These are phyloP conservation scores for Pterocarpus macrocarpus DNA, from an alignment of 306 rosid genomes.

Conservation along the genomic window DNA sequence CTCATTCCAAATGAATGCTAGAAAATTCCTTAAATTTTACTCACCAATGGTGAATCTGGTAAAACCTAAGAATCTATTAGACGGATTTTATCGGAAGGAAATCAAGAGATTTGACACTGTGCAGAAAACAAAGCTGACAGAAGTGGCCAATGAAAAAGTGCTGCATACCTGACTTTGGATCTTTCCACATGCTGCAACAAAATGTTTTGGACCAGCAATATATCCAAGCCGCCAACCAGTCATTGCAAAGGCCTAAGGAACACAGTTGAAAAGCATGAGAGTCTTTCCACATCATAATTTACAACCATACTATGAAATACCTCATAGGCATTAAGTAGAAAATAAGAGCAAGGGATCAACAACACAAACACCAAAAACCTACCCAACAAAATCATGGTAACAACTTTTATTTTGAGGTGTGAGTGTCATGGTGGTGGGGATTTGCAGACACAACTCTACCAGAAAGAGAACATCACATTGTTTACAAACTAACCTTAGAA, in stretches of 20 bases:
- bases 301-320: constrained; percentile 11
- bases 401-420: background rate
- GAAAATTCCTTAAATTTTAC: constrained; percentile 9
- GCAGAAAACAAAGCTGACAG: constrained; percentile 12
- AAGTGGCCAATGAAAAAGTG: constrained; percentile 25
- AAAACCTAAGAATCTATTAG: constrained; percentile 26
- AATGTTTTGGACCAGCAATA: constrained; percentile 96
- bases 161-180: constrained; percentile 91
- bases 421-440: background rate
- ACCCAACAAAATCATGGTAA: background rate
- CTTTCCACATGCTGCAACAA: constrained; percentile 81
- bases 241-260: constrained; percentile 90
- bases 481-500: constrained; percentile 74
- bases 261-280: constrained; percentile 51
- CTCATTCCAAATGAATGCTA: constrained; percentile 36
- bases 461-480: background rate
- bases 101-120: constrained; percentile 14
- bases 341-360: constrained; percentile 21
- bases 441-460: background rate
- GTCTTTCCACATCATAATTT: constrained; percentile 6
- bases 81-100: constrained; percentile 27
- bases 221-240: constrained; percentile 99
- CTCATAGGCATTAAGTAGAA: constrained; percentile 17
- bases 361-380: constrained; percentile 19
- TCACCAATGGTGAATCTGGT: constrained; percentile 18